phyloP scores from a whole-genome alignment of 2,329 filamentous ascomycete genomes.

The Verticillium nubilum region DNA sequence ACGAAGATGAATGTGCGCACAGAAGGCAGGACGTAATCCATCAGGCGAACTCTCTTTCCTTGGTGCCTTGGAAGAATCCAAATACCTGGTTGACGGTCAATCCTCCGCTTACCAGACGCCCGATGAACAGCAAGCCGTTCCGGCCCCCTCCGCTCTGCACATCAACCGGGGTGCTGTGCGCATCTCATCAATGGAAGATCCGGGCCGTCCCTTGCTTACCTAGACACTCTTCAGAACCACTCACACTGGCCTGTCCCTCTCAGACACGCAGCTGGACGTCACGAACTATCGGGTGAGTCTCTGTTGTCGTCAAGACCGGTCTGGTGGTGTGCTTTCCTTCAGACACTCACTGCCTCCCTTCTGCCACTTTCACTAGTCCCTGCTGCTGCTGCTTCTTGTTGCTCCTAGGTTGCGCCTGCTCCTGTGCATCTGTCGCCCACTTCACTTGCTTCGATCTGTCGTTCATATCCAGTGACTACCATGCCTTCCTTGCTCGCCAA shows the following conservation, averaged over 20 bases:
- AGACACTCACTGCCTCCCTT: neutral
- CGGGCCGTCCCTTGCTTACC: neutral
- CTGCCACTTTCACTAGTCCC: neutral
- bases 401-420: too few relatives aligned
- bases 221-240: neutral
- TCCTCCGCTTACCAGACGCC: neutral
- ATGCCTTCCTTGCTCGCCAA: conserved; percentile 2
- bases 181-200: neutral
- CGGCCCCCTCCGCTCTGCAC: neutral
- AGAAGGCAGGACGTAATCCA: neutral
- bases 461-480: too few relatives aligned
- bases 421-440: too few relatives aligned
- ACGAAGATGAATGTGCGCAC: too few relatives aligned
- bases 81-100: neutral
- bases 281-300: neutral
- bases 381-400: neutral
- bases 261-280: neutral
- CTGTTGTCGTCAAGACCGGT: neutral
- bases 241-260: neutral
- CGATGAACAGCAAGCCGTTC: neutral
- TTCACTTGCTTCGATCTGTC: too few relatives aligned
- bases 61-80: neutral
- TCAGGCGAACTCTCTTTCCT: neutral
- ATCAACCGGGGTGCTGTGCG: neutral
- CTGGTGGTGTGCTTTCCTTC: neutral